phyloP scores from a whole-genome alignment of 345 rosid genomes.

The Microcos paniculata region DNA sequence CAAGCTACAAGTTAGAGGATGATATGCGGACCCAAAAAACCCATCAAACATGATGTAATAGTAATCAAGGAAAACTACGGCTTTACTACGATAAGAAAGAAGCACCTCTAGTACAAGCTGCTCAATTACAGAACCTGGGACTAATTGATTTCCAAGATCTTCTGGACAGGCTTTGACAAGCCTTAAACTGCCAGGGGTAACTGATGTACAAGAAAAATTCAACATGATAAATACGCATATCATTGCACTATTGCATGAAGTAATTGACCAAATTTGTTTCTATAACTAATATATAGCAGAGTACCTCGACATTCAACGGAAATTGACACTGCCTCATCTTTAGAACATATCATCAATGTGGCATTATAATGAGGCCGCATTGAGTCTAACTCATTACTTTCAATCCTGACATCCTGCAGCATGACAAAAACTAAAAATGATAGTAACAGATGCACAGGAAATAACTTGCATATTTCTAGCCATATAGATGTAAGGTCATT shows the following conservation, averaged over 20 bases:
- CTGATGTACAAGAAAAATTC: neutral
- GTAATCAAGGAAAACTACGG: neutral
- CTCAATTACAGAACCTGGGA: neutral
- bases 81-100: neutral
- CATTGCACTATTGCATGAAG: too few relatives aligned
- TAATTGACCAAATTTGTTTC: too few relatives aligned
- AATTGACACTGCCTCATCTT: slow-evolving; percentile 28
- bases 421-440: slow-evolving; percentile 1
- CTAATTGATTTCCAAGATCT: neutral
- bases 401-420: slow-evolving; percentile 42
- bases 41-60: too few relatives aligned
- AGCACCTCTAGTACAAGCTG: neutral
- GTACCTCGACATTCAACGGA: slow-evolving; percentile 57
- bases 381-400: slow-evolving; percentile 36
- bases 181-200: neutral
- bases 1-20: neutral
- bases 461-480: neutral
- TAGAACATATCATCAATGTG: slow-evolving; percentile 37
- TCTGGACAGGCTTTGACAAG: neutral
- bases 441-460: neutral
- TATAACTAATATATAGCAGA: neutral
- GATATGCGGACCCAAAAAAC: too few relatives aligned
- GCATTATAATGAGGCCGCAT: slow-evolving; percentile 49
- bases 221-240: too few relatives aligned
- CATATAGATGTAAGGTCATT: neutral